phyloP scores from a whole-genome alignment of 1,139 yeast genomes.

The Candida pseudoviswanathii region DNA sequence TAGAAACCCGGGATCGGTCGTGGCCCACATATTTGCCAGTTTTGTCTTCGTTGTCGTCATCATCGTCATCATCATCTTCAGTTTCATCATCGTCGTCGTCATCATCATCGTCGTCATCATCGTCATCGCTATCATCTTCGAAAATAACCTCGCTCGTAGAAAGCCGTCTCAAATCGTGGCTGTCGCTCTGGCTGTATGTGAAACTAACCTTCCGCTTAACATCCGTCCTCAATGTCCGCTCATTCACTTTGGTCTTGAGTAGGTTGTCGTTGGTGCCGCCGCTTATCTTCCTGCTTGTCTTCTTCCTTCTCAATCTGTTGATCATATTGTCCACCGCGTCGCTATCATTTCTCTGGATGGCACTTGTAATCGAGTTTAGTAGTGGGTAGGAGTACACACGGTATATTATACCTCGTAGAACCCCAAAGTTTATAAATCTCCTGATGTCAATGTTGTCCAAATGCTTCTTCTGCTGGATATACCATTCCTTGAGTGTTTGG shows the following conservation, averaged over 20 bases:
- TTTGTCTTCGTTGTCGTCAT: not conserved
- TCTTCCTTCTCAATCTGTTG: slow-evolving; percentile 21
- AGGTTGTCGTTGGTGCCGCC: slow-evolving; percentile 17
- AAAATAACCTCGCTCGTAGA: slow-evolving; percentile 14
- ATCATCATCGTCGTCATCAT: slow-evolving; percentile 19
- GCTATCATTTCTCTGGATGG: slow-evolving; percentile 33
- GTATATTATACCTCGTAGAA: slow-evolving; percentile 77
- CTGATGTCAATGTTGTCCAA: slow-evolving; percentile 75
- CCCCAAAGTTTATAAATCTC: slow-evolving; percentile 84
- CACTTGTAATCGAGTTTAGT: slow-evolving; percentile 37
- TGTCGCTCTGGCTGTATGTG: slow-evolving; percentile 21
- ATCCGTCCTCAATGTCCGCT: slow-evolving; percentile 28
- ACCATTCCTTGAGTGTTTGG: slow-evolving; percentile 81
- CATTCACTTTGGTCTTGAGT: slow-evolving; percentile 31
- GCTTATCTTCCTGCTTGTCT: slow-evolving; percentile 9
- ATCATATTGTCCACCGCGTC: slow-evolving; percentile 33
- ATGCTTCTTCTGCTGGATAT: slow-evolving; percentile 55
- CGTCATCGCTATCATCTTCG: slow-evolving; percentile 23
- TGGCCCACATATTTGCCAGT: not conserved
- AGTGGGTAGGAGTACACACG: slow-evolving; percentile 80
- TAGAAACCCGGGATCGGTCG: not conserved
- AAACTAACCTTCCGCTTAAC: slow-evolving; percentile 37
- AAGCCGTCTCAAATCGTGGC: slow-evolving; percentile 7
- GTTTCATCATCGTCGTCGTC: slow-evolving; percentile 7
- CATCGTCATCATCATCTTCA: slow-evolving; percentile 5